Base-by-base conservation (phyloP, 2,329 filamentous ascomycete species). In the Scedosporium minutisporum region DNA sequence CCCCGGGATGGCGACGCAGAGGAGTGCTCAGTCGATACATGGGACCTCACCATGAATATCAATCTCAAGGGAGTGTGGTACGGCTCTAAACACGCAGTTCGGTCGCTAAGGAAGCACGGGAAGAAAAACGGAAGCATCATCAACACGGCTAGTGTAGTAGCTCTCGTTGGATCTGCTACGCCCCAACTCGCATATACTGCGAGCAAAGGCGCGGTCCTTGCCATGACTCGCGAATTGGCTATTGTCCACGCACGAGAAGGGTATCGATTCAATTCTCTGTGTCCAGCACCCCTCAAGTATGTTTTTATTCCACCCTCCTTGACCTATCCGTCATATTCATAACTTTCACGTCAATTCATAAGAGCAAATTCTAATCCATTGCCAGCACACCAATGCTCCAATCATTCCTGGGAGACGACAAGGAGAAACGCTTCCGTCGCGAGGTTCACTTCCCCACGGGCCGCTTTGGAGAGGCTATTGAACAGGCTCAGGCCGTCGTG, bases 391-490 rank as follows among this genome's bases (percentile, higher is more conserved):
- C 92, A 27, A 83, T 96, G 33, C 81, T 96, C 62, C 92, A 96
- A 78, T 90, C 96, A 76, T 96, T 91, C 91, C 85, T 96, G 23
- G 93, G 93, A 65, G 90, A 95, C 69, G 92, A 96, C 77, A 73
- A 85, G 72, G 84, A 84, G 65, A 96, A 96, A 83, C 86, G 92
- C 38, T 78, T 85, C 70, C 83, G 93, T 57, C 88, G 92, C 63
- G 91, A 96, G 79, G 82, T 96, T 23, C 92, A 96, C 75, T 96
- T 96, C 81, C 92, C 92, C 4, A 85, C 83, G 6, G 92, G 92
- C 51, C 85, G 93, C 12, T 96, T 96, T 70, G 92, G 92, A 59
- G 92, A 97, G 80, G 90, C 93, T n/a, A 79, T 96, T 65, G 92
- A 97, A 80, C 92, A 96, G 79, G 92, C 92, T 0, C 89, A 96